These are phyloP conservation scores for Solanum hybrid DNA, from an alignment of 305 asterid species.

Conservation along the genomic window DNA sequence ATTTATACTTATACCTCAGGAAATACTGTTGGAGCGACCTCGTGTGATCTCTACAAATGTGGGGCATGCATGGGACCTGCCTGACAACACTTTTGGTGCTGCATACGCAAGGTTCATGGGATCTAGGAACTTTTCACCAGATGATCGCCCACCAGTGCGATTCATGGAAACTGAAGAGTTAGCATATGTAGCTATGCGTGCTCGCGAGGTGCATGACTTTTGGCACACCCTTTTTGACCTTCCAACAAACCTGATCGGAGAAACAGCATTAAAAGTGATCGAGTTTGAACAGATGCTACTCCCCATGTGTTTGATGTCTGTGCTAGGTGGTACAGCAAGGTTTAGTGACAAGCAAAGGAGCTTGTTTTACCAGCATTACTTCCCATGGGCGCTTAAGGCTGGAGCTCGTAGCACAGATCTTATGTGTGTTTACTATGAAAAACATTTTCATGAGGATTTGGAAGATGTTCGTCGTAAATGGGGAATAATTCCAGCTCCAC, in stretches of 20 bases:
- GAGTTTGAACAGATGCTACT: conserved; percentile 94
- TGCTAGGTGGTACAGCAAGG: conserved; percentile 76
- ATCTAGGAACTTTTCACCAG: conserved; percentile 87
- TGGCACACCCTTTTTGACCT: conserved; percentile 91
- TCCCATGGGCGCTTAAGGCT: conserved; percentile 87
- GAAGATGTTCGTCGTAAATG: conserved; percentile 67
- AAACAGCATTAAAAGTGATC: conserved; percentile 76
- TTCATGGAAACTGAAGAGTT: conserved; percentile 90
- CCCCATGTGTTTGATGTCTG: conserved; percentile 87
- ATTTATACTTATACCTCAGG: conserved; percentile 27
- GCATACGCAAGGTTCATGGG: conserved; percentile 96
- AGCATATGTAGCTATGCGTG: conserved; percentile 87
- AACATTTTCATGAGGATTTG: conserved; percentile 77
- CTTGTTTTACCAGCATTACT: conserved; percentile 75
- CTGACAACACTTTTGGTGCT: conserved; percentile 84
- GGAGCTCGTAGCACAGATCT: conserved; percentile 65
- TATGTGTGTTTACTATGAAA: conserved; percentile 82
- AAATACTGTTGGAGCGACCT: conserved; percentile 61
- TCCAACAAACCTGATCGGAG: conserved; percentile 85
- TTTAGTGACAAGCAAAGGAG: conserved; percentile 66
- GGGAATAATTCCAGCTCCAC: conserved; percentile 80
- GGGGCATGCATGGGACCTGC: conserved; percentile 87
- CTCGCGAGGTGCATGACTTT: conserved; percentile 93
- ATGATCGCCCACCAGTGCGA: conserved; percentile 87
- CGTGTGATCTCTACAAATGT: conserved; percentile 77